Percentiles rank a stretch among this genome's conserved stretches.
phyloP scores from a whole-genome alignment of 805 yeast genomes.

The Lipomyces anomalus region DNA sequence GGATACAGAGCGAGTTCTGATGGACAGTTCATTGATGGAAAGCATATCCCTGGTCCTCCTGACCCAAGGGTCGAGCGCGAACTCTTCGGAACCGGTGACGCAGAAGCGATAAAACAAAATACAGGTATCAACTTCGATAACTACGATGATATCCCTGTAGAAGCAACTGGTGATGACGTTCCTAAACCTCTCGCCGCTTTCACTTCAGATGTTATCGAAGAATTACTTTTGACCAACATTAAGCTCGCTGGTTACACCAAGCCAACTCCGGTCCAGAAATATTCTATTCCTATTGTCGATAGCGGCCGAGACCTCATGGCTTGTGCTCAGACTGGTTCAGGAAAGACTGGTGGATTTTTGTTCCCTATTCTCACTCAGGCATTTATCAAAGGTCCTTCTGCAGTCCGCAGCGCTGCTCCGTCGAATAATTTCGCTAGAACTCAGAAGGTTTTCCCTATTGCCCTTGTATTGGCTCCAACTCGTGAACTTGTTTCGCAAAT shows the following conservation, averaged over 20 bases:
- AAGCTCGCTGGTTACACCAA: constrained; percentile 79
- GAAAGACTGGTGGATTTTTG: constrained; percentile 99
- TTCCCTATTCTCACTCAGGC: constrained; percentile 96
- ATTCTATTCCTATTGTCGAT: constrained; percentile 87
- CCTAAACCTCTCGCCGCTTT: constrained; percentile 90
- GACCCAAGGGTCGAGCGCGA: constrained; percentile 69
- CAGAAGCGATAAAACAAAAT: constrained; percentile 61
- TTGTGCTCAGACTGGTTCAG: constrained; percentile 98
- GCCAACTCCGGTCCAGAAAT: constrained; percentile 96
- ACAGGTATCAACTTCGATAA: constrained; percentile 98
- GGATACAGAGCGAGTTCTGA: constrained; percentile 37
- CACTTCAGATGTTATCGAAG: constrained; percentile 88
- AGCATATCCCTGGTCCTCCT: constrained; percentile 73
- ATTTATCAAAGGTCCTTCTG: constrained; percentile 81
- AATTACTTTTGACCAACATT: constrained; percentile 79
- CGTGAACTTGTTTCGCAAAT: constrained; percentile 98
- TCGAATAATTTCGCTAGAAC: constrained; percentile 39
- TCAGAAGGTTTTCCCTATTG: constrained; percentile 87
- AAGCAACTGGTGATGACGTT: constrained; percentile 89
- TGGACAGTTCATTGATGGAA: constrained; percentile 83
- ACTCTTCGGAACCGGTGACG: constrained; percentile 76
- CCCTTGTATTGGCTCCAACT: constrained; percentile 95
- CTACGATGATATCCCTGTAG: constrained; percentile 98
- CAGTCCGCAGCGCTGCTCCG: constrained; percentile 32
- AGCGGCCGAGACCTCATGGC: constrained; percentile 92